Conservation (phyloP, 306 rosid genomes). For the Dalbergia cultrata region DNA sequence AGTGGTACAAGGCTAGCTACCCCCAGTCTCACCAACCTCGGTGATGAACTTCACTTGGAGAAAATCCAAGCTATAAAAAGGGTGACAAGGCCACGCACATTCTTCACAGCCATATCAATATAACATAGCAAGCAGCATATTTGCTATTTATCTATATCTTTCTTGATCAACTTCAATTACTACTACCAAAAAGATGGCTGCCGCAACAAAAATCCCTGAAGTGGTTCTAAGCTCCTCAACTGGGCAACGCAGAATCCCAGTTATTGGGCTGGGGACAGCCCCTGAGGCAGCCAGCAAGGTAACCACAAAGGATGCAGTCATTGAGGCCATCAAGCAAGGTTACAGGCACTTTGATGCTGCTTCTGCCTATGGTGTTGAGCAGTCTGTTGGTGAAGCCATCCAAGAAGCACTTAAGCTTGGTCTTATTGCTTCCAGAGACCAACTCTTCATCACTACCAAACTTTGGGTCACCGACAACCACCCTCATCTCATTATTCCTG, state of each 20-base stretch:
- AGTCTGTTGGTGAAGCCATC: conserved; percentile 53
- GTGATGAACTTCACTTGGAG: too few relatives aligned
- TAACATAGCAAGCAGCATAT: too few relatives aligned
- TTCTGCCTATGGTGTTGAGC: conserved; percentile 58
- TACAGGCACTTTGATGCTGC: conserved; percentile 68
- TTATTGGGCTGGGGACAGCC: conserved; percentile 51
- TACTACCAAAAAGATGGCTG: background rate
- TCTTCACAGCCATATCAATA: too few relatives aligned
- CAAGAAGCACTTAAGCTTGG: conserved; percentile 56
- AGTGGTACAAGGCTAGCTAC: too few relatives aligned
- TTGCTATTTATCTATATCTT: too few relatives aligned
- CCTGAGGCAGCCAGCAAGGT: conserved; percentile 47
- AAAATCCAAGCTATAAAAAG: too few relatives aligned
- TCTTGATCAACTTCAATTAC: background rate
- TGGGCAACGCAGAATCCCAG: conserved; percentile 42
- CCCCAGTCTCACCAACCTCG: too few relatives aligned
- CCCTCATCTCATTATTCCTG: conserved; percentile 52
- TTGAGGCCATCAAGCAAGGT: conserved; percentile 60
- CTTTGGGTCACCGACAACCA: conserved; percentile 63
- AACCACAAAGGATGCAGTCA: conserved; percentile 53
- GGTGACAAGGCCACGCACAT: too few relatives aligned
- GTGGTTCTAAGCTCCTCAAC: conserved; percentile 34
- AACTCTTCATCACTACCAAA: conserved; percentile 59
- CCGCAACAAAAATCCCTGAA: conserved; percentile 23
- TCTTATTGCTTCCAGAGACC: conserved; percentile 44